Conservation (phyloP, 169 alveolate genomes). For the Eimeria zaria region DNA sequence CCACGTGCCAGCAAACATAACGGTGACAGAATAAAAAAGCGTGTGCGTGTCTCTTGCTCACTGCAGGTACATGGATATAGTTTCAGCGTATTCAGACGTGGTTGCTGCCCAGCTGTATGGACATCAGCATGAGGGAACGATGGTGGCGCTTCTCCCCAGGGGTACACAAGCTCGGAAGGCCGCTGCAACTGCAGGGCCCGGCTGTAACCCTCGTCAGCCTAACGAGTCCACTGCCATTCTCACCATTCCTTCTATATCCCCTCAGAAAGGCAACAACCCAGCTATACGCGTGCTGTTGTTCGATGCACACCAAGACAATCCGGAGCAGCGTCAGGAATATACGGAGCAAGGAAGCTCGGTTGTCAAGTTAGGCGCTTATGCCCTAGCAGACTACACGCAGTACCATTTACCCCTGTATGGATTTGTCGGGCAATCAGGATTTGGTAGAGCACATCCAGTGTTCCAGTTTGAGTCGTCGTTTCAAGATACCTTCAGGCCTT, state of each 20-base stretch:
- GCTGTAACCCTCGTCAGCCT: constrained; percentile 45
- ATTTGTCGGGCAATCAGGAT: constrained; percentile 42
- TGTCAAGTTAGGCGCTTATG: background rate
- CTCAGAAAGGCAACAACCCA: constrained; percentile 46
- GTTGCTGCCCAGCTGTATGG: constrained; percentile 25
- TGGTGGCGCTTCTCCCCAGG: background rate
- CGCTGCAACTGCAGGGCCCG: constrained; percentile 56
- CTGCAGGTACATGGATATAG: constrained; percentile 42
- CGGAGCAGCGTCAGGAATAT: background rate
- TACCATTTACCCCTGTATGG: constrained; percentile 35
- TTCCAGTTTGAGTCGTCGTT: constrained; percentile 49
- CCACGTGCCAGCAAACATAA: background rate
- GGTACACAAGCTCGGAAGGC: constrained; percentile 23
- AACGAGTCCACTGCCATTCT: constrained; percentile 28
- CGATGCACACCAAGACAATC: background rate
- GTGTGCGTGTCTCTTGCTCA: background rate
- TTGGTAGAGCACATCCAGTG: constrained; percentile 11
- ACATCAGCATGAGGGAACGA: constrained; percentile 44
- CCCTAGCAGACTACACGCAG: constrained; percentile 14
- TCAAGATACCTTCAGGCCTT: constrained; percentile 44
- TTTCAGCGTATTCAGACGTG: constrained; percentile 26
- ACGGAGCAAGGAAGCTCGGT: background rate
- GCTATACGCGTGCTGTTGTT: constrained; percentile 23
- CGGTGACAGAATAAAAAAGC: background rate
- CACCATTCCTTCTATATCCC: constrained; percentile 32